phyloP scores from a whole-genome alignment of 768 basidiomycete genomes.

The Boletus edulis region DNA sequence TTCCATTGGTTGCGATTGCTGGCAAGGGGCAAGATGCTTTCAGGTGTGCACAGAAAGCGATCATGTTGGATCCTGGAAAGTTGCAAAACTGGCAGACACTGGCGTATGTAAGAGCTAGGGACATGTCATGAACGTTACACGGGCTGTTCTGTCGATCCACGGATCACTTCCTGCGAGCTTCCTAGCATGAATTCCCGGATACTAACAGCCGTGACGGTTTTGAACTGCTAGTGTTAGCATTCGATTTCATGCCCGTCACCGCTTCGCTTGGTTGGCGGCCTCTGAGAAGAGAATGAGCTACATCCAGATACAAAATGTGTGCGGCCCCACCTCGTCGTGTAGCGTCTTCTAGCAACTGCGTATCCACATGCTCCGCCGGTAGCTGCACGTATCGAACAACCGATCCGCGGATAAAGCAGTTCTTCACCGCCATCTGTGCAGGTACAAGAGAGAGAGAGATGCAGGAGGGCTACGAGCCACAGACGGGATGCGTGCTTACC shows the following conservation, averaged over 20 bases:
- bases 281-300: conserved; percentile 27
- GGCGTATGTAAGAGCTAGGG: conserved; percentile 46
- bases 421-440: conserved; percentile 93
- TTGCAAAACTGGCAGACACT: conserved; percentile 55
- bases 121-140: conserved; percentile 20
- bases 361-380: conserved; percentile 90
- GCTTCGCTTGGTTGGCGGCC: conserved; percentile 41
- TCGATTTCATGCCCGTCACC: conserved; percentile 28
- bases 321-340: conserved; percentile 79
- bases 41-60: conserved; percentile 56
- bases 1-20: conserved; percentile 53
- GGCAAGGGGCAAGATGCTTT: conserved; percentile 33
- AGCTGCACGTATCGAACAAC: conserved; percentile 98
- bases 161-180: neutral
- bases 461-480: neutral
- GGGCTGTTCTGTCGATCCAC: neutral
- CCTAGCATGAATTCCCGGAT: neutral
- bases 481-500: conserved; percentile 47
- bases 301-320: neutral
- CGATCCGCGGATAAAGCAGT: conserved; percentile 98
- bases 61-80: conserved; percentile 53
- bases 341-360: conserved; percentile 92
- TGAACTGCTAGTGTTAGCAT: neutral
- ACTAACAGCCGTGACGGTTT: neutral
- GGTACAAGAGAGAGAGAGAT: neutral